Evolutionary conservation across 306 rosid species (phyloP).

Genomic region (Luffa acutangula): DNA sequence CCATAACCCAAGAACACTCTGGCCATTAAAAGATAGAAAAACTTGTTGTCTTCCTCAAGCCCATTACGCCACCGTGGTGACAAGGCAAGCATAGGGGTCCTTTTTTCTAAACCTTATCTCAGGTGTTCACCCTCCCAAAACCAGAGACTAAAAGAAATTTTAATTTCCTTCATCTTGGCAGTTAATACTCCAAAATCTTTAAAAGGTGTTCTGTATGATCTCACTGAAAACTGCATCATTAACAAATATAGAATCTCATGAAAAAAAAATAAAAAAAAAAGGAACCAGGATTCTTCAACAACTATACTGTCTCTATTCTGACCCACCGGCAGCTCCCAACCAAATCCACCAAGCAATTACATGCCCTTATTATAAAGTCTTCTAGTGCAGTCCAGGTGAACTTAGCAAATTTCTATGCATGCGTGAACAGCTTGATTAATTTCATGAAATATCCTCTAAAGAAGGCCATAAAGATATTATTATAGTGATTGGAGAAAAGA

Average conservation of each 20-base stretch:
- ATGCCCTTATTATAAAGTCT: neutral
- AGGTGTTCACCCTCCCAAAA: neutral
- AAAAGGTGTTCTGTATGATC: too few species aligned
- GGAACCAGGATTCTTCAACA: neutral
- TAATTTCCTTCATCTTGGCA: neutral
- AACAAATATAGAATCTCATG: neutral
- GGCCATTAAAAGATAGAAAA: neutral
- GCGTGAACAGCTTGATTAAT: neutral
- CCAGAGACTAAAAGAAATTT: neutral
- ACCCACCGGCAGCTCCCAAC: neutral
- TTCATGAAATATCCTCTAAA: neutral
- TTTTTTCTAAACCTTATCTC: too few species aligned
- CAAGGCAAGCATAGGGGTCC: neutral
- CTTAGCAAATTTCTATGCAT: neutral
- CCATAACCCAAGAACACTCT: too few species aligned
- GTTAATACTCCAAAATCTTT: neutral
- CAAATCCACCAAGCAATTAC: neutral
- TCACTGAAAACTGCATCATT: too few species aligned
- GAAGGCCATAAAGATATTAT: neutral
- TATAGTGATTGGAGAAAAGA: neutral
- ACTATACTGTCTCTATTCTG: neutral
- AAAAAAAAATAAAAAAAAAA: too few species aligned
- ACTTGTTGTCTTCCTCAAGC: neutral
- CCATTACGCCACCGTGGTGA: neutral
- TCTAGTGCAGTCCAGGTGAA: neutral